Base-by-base conservation (phyloP, 176 grass and related monocot species). In the Carex scoparia region DNA sequence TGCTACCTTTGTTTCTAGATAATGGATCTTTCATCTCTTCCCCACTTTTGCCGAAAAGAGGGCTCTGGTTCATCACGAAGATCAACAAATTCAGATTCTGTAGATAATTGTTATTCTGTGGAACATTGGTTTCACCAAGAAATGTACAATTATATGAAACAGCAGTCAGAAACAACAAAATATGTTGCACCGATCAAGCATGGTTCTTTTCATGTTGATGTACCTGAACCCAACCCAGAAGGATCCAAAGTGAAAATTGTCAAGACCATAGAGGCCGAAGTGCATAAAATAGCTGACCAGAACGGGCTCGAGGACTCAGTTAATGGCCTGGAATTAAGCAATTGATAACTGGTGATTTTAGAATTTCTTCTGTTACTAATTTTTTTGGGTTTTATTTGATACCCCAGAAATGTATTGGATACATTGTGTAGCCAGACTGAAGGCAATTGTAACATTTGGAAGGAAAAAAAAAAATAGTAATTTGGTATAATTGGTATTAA, bases 71-170 rank as follows among this genome's bases (percentile, higher is more conserved):
- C 88, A 46, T 95, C 88, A 5, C 88, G 88, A 75, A n/a, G 16
- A 79, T 81, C 84, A 2, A 19, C 63, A 40, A 66, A 79, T 16
- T 84, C 79, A 69, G 84, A 51, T 0, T 40, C 79, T 7, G 15
- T 69, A 0, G 70, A 89, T 4, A 61, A 89, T 46, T 95, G 95
- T 86, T 98, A 89, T 76, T 95, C 93, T 51, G 75, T 90, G 3
- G 91, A 93, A 13, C 95, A 98, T 28, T 81, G 86, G 12, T 98
- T 98, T 87, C 95, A 98, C 86, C 91, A 95, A 88, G 91, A 92
- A 46, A 73, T 93, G 28, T 98, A 98, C 84, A 81, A 59, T 65
- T 98, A 93, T 83, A 93, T 98, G 5, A 82, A 93, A 86, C 88
- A 92, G 74, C 89, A 90, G 85, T 91, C 93, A 4, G 1, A 78